Percentiles rank a stretch among this genome's conserved stretches.
Evolutionary conservation across 179 eudicot species (phyloP).

Genomic region (Spinacia oleracea): DNA sequence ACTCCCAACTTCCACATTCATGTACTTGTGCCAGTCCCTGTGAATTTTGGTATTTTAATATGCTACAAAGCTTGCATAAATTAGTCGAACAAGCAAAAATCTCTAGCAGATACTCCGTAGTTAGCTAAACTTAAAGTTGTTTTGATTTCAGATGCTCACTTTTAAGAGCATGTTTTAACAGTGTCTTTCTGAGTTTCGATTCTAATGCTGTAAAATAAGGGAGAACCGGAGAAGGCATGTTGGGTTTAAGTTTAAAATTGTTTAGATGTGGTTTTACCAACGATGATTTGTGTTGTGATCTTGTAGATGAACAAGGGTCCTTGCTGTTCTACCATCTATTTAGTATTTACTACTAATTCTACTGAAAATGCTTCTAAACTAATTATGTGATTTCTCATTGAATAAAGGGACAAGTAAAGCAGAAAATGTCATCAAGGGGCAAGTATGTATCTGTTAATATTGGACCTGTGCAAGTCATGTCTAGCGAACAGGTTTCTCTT

Average conservation of each 20-base stretch:
- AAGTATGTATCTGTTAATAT: conserved; percentile 93
- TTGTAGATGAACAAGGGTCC: background rate
- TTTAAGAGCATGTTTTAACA: background rate
- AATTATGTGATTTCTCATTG: background rate
- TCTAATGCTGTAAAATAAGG: background rate
- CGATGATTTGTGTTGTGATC: background rate
- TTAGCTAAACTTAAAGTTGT: too few species aligned
- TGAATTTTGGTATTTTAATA: too few species aligned
- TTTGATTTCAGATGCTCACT: background rate
- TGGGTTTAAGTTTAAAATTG: background rate
- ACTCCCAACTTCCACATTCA: too few species aligned
- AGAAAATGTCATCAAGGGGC: conserved; percentile 80
- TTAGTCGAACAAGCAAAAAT: too few species aligned
- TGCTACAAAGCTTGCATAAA: too few species aligned
- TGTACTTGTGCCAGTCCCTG: too few species aligned
- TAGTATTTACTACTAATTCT: too few species aligned
- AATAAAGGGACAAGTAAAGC: conserved; percentile 72
- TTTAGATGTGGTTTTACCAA: background rate
- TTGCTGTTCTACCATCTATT: background rate
- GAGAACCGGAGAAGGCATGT: too few species aligned
- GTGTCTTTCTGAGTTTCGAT: background rate
- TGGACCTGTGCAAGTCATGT: conserved; percentile 84
- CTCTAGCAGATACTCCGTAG: too few species aligned
- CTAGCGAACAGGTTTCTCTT: conserved; percentile 79
- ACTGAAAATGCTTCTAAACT: background rate